Conservation (phyloP, 768 basidiomycete species). For the Krasilnikovozyma curviuscula region DNA sequence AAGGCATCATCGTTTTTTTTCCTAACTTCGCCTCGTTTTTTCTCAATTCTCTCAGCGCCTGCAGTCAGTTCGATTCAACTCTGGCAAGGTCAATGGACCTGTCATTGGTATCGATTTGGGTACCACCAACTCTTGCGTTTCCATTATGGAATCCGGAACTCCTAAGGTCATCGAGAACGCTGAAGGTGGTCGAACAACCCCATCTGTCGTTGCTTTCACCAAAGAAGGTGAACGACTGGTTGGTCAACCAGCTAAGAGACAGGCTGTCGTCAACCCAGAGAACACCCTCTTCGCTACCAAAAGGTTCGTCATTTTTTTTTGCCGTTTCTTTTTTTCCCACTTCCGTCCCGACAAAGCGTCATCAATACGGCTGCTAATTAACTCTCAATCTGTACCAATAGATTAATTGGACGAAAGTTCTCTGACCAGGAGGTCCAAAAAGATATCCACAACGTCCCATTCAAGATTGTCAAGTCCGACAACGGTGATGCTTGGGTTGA, state of each 20-base stretch:
- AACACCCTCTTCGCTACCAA: slow-evolving; percentile 51
- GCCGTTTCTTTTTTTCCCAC: not conserved
- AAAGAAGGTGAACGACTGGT: slow-evolving; percentile 94
- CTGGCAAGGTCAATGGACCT: slow-evolving; percentile 63
- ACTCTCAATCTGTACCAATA: slow-evolving; percentile 6
- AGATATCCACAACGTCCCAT: slow-evolving; percentile 44
- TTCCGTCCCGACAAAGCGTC: no score
- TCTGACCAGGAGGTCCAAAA: slow-evolving; percentile 81
- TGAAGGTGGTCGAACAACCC: slow-evolving; percentile 93
- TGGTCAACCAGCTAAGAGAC: slow-evolving; percentile 89
- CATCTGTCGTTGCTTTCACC: slow-evolving; percentile 95
- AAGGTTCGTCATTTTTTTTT: not conserved
- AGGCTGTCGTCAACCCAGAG: slow-evolving; percentile 82
- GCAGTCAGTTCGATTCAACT: no score
- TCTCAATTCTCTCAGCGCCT: no score
- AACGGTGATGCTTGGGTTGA: slow-evolving; percentile 48
- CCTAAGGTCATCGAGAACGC: slow-evolving; percentile 92
- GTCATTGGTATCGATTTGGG: slow-evolving; percentile 95
- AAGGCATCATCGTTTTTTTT: no score
- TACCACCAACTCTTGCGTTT: slow-evolving; percentile 53
- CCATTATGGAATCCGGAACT: slow-evolving; percentile 87
- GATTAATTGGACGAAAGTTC: slow-evolving; percentile 70
- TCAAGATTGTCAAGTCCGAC: slow-evolving; percentile 40
- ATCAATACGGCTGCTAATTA: no score
- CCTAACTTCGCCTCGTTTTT: no score